Conservation (phyloP, 108 stramenopile genomes). For the Nitzschia palea region DNA sequence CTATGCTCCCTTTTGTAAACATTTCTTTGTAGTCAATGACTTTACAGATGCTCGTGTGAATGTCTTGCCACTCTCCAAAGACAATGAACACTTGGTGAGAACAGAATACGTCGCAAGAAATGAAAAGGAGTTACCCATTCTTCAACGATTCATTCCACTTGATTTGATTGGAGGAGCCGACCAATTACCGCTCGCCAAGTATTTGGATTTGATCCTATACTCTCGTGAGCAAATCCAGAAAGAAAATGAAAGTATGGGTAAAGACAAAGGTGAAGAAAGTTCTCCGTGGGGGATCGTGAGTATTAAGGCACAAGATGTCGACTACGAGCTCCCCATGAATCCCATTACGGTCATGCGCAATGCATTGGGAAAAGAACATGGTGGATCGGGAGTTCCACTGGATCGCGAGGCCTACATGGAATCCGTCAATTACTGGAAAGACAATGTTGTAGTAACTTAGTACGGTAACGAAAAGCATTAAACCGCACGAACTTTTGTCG, state of each 20-base stretch:
- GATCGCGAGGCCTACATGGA: conserved; percentile 81
- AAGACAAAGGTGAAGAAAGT: conserved; percentile 37
- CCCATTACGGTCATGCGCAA: conserved; percentile 98
- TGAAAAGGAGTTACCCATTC: conserved; percentile 89
- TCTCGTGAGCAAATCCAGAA: conserved; percentile 91
- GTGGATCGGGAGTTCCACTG: conserved; percentile 84
- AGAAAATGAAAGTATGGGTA: conserved; percentile 83
- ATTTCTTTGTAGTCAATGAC: conserved; percentile 91
- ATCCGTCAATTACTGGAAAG: conserved; percentile 84
- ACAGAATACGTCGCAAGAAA: conserved; percentile 88
- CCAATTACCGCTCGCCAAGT: conserved; percentile 79
- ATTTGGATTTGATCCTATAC: conserved; percentile 93
- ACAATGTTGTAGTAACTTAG: conserved; percentile 67
- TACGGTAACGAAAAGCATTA: not conserved
- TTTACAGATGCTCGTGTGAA: conserved; percentile 77
- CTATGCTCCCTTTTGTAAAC: conserved; percentile 99
- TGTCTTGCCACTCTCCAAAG: conserved; percentile 74
- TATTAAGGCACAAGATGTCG: conserved; percentile 93
- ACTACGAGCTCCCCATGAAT: conserved; percentile 85
- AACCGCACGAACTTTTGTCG: not conserved
- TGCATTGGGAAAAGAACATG: conserved; percentile 93
- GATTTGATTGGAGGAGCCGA: conserved; percentile 43
- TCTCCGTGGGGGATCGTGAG: conserved; percentile 97
- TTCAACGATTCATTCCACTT: conserved; percentile 78
- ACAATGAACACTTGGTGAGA: conserved; percentile 80